phyloP scores from a whole-genome alignment of 164 flowering plant species.

The Amborella trichopoda region DNA sequence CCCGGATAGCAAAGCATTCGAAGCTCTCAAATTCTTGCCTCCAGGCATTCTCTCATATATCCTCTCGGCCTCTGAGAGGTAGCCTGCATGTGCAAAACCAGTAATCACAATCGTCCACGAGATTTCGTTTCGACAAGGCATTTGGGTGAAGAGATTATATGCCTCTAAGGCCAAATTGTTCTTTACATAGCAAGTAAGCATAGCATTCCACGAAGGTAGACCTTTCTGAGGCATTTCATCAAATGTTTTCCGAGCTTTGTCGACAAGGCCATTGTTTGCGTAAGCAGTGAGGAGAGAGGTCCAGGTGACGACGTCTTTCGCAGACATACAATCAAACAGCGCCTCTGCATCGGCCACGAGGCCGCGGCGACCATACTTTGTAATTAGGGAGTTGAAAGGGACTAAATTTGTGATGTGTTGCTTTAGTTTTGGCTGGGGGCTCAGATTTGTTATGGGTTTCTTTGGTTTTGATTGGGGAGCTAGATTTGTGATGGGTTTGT shows the following conservation, averaged over 20 bases:
- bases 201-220: conserved; percentile 35
- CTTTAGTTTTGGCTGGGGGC: too few species aligned
- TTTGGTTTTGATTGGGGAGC: too few species aligned
- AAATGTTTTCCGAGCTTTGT: conserved; percentile 26
- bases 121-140: conserved; percentile 21
- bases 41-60: conserved; percentile 16
- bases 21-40: conserved; percentile 22
- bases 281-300: conserved; percentile 45
- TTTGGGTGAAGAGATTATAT: conserved; percentile 15
- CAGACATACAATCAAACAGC: conserved; percentile 28
- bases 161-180: conserved; percentile 17
- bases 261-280: conserved; percentile 21
- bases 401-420: too few species aligned
- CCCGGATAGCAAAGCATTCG: conserved; percentile 26
- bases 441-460: too few species aligned
- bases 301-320: conserved; percentile 27
- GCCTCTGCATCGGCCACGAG: conserved; percentile 27
- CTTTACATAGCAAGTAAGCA: conserved; percentile 33
- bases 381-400: conserved; percentile 32
- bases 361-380: conserved; percentile 30
- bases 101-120: conserved; percentile 29
- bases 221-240: conserved; percentile 37
- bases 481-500: too few species aligned
- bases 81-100: conserved; percentile 21
- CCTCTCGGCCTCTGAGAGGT: conserved; percentile 23